Evolutionary conservation across 345 rosid species (phyloP).

Genomic region (Bruguiera sexangula): DNA sequence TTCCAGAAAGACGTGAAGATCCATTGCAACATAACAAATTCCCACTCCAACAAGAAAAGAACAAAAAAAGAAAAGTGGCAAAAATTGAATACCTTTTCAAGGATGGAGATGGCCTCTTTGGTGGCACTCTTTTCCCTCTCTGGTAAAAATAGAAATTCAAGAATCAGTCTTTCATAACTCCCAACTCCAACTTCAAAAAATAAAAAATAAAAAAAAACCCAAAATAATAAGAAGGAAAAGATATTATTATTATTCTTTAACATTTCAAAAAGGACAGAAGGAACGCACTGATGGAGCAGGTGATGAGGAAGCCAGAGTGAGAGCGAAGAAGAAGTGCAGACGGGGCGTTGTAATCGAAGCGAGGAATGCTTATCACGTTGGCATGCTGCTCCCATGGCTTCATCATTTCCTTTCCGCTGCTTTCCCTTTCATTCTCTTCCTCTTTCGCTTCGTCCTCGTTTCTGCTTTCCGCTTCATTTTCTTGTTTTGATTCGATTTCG

Average conservation of each 20-base stretch:
- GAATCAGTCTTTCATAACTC: background rate
- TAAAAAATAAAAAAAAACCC: background rate
- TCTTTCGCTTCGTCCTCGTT: constrained; percentile 2
- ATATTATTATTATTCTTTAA: background rate
- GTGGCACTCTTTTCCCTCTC: constrained; percentile 96
- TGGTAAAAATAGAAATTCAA: constrained; percentile 24
- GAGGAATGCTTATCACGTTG: constrained; percentile 72
- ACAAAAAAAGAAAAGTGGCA: background rate
- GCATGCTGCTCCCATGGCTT: constrained; percentile 89
- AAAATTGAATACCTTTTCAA: constrained; percentile 54
- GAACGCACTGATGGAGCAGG: constrained; percentile 66
- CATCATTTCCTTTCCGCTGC: constrained; percentile 26
- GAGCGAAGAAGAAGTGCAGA: constrained; percentile 67
- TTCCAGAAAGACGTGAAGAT: no score
- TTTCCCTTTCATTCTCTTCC: constrained; percentile 5
- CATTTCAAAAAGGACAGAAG: background rate
- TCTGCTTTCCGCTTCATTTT: no score
- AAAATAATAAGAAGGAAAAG: background rate
- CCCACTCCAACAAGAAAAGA: no score
- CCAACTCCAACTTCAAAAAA: background rate
- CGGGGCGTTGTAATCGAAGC: constrained; percentile 89
- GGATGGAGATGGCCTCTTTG: constrained; percentile 75
- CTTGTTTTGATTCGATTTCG: constrained; percentile 5
- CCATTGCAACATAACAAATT: no score
- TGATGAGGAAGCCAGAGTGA: constrained; percentile 80